phyloP scores from a whole-genome alignment of 2,329 filamentous ascomycete species.

The Aureobasidium sp. region DNA sequence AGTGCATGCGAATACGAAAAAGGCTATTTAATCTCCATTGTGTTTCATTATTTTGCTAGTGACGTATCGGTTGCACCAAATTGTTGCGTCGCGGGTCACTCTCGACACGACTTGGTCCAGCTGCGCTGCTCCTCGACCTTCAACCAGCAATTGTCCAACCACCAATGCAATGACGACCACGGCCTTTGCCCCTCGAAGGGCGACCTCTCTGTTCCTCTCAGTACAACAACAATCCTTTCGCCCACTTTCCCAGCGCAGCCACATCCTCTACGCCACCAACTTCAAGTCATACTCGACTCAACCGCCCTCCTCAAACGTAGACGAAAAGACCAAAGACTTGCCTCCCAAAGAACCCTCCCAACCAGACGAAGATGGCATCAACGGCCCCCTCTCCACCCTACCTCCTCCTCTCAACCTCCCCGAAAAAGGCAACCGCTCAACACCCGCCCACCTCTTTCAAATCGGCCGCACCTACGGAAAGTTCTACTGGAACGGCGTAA shows the following conservation, averaged over 20 bases:
- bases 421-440: slow-evolving; percentile 39
- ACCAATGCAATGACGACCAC: slow-evolving; percentile 13
- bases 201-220: neutral
- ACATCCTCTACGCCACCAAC: neutral
- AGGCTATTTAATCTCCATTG: neutral
- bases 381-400: slow-evolving; percentile 65
- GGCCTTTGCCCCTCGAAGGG: neutral
- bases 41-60: neutral
- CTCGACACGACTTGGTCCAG: neutral
- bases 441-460: slow-evolving; percentile 47
- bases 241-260: neutral
- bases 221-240: neutral
- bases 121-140: neutral
- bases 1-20: neutral
- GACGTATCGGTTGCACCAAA: slow-evolving; percentile 9
- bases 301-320: slow-evolving; percentile 5
- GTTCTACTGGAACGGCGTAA: slow-evolving; percentile 85
- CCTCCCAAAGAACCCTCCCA: neutral
- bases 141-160: neutral
- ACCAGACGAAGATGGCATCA: slow-evolving; percentile 39
- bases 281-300: neutral
- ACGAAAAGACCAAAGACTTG: neutral
- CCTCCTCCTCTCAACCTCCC: slow-evolving; percentile 63
- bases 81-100: neutral
- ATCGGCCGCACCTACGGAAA: slow-evolving; percentile 66